Evolutionary conservation across 805 yeast species (phyloP).

Genomic region (Candida sithepensis): DNA sequence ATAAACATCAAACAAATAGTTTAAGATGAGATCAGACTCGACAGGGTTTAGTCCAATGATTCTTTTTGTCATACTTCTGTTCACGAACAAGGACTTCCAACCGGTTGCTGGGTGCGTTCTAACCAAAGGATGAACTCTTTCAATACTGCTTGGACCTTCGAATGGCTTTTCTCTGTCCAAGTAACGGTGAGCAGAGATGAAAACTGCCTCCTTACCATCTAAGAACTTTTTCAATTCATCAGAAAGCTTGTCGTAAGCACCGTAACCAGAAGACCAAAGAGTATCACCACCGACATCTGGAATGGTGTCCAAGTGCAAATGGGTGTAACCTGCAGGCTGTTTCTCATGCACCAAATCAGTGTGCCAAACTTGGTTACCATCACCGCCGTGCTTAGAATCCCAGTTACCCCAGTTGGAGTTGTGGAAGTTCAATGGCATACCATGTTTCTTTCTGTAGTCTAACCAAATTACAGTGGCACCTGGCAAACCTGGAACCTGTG

Average conservation of each 20-base stretch:
- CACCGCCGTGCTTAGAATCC: constrained; percentile 13
- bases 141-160: constrained; percentile 41
- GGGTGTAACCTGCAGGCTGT: constrained; percentile 49
- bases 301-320: constrained; percentile 45
- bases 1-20: constrained; percentile 39
- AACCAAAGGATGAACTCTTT: constrained; percentile 54
- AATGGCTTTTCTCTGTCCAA: constrained; percentile 39
- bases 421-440: constrained; percentile 14
- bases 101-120: constrained; percentile 67
- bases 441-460: constrained; percentile 29
- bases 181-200: constrained; percentile 37
- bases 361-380: constrained; percentile 40
- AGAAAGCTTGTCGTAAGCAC: constrained; percentile 50
- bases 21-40: constrained; percentile 45
- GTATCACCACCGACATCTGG: constrained; percentile 53
- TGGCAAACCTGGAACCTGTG: constrained; percentile 30
- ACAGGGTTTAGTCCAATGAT: constrained; percentile 48
- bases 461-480: constrained; percentile 41
- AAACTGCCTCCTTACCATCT: constrained; percentile 47
- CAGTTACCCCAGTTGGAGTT: constrained; percentile 16
- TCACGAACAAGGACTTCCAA: constrained; percentile 52
- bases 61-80: constrained; percentile 44
- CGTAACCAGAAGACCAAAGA: constrained; percentile 49
- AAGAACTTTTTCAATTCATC: constrained; percentile 45
- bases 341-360: constrained; percentile 50